Base-by-base conservation (phyloP, 2,329 filamentous ascomycete species). In the Byssoonygena ceratinophila region DNA sequence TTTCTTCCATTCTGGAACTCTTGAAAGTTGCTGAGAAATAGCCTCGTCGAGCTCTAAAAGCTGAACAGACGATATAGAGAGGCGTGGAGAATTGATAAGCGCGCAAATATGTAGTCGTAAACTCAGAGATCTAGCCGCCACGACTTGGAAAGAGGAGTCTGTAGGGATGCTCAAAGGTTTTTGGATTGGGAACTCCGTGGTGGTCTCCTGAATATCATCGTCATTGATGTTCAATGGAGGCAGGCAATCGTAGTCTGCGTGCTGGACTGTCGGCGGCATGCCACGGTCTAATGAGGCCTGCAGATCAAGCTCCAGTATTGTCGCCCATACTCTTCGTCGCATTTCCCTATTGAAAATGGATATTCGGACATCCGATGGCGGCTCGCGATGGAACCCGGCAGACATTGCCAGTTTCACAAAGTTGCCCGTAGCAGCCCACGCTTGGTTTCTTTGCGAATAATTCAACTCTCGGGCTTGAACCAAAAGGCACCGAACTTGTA, bases 261-360 rank as follows among this genome's bases (percentile, higher is more conserved):
- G 61, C 40, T 69, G 68, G 12, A 73, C 52, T 1, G 66, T 67
- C 36, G 77, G 73, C 2, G 75, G 72, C 66, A 81, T 75, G 0
- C 79, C 79, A 11, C 71, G 69, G 55, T 80, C 76, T 12, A 80
- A 64, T 0, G 76, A 75, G 0, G 75, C 70, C 57, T 80, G 77
- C 1, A 80, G 61, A 52, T 81, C 78, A 23, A 81, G 63, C 57
- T 81, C 77, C 8, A 76, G 64, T 8, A 80, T 76, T 1, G 78
- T 79, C 1, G 69, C 70, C 79, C 79, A 82, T 2, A 82, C 64
- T 40, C 78, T 70, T 49, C 76, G 70, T 48, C 78, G 72, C 72
- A 72, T 71, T 57, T 73, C 70, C 50, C 66, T 66, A 29, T 71
- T 67, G 53, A 72, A 72, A 1, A 59, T 52, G 0, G 67, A 69